A percentile compares a stretch with the other conserved stretches of the same genome.
Evolutionary conservation across 495 filamentous ascomycete species (phyloP).

Genomic region (Extremus antarcticus): DNA sequence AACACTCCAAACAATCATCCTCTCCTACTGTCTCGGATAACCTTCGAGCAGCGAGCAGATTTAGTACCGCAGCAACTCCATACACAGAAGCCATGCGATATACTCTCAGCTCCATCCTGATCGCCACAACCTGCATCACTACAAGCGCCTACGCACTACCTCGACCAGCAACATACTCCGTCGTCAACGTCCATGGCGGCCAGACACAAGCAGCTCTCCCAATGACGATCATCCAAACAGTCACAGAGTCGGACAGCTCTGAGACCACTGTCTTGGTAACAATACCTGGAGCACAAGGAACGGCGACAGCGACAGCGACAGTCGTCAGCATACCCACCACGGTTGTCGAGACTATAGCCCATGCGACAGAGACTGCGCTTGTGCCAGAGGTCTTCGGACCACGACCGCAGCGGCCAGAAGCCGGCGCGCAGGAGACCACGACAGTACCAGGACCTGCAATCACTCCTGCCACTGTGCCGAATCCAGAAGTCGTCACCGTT

Average conservation of each 20-base stretch:
- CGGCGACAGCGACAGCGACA: not conserved
- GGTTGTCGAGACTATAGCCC: not conserved
- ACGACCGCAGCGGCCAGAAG: not conserved
- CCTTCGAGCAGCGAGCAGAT: not conserved
- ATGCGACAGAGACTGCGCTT: not conserved
- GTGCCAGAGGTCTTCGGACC: not conserved
- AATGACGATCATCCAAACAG: conserved; percentile 12
- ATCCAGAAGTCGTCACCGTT: conserved; percentile 6
- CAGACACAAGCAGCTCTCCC: not conserved
- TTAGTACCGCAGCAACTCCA: not conserved
- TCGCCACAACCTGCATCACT: conserved; percentile 3
- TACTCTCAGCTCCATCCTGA: not conserved
- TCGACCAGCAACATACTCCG: conserved; percentile 16
- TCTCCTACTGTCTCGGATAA: not conserved
- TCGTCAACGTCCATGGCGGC: conserved; percentile 21
- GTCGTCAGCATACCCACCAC: not conserved
- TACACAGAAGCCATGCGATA: not conserved
- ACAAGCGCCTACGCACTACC: conserved; percentile 15
- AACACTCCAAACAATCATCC: not conserved
- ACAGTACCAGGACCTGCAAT: not conserved
- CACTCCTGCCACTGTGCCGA: not conserved
- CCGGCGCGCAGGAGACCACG: not conserved
- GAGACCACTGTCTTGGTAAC: conserved; percentile 16
- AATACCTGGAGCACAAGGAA: conserved; percentile 5
- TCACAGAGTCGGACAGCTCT: not conserved